Percentiles rank a stretch among this genome's conserved stretches.
phyloP scores from a whole-genome alignment of 2,329 filamentous ascomycete species.

The Hymenotorrendiella dingleyae region DNA sequence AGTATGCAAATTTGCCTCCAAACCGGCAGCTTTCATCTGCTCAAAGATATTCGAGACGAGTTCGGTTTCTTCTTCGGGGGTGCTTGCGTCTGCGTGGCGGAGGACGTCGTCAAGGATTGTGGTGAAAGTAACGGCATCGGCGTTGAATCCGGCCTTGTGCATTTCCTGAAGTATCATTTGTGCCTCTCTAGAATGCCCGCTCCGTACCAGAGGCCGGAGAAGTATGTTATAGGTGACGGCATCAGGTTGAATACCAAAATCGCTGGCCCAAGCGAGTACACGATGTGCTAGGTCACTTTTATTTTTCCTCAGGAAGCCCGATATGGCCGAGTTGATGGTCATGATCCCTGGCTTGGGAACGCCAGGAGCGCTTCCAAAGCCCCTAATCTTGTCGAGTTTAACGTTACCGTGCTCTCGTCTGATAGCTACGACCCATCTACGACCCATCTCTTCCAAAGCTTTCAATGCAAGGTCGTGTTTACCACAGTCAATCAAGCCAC shows the following conservation, averaged over 20 bases:
- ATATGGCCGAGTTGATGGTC: conserved; percentile 64
- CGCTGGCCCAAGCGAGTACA: conserved; percentile 44
- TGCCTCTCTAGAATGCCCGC: conserved; percentile 42
- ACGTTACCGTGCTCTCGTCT: conserved; percentile 17
- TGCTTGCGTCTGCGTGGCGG: conserved; percentile 35
- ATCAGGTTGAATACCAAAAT: conserved; percentile 40
- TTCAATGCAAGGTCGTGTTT: conserved; percentile 50
- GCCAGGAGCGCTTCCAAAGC: conserved; percentile 27
- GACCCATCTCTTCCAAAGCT: conserved; percentile 61
- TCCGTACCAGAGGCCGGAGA: conserved; percentile 52
- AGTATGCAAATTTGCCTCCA: conserved; percentile 54
- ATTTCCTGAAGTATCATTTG: conserved; percentile 52
- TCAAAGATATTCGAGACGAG: conserved; percentile 49
- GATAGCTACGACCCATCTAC: conserved; percentile 42
- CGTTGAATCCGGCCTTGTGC: conserved; percentile 46
- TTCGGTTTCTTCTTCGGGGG: conserved; percentile 43
- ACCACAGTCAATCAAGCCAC: conserved; percentile 54
- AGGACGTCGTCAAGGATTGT: conserved; percentile 61
- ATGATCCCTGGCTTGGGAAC: conserved; percentile 55
- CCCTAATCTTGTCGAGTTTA: conserved; percentile 16
- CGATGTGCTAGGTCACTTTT: conserved; percentile 44
- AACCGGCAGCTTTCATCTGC: conserved; percentile 50
- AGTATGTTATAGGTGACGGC: conserved; percentile 59
- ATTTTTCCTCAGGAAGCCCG: conserved; percentile 49
- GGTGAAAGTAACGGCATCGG: conserved; percentile 67